Evolutionary conservation across 306 rosid genomes (phyloP), one percentile per base, ranked within the genome.

Genomic region (Fragaria ananassa): DNA sequence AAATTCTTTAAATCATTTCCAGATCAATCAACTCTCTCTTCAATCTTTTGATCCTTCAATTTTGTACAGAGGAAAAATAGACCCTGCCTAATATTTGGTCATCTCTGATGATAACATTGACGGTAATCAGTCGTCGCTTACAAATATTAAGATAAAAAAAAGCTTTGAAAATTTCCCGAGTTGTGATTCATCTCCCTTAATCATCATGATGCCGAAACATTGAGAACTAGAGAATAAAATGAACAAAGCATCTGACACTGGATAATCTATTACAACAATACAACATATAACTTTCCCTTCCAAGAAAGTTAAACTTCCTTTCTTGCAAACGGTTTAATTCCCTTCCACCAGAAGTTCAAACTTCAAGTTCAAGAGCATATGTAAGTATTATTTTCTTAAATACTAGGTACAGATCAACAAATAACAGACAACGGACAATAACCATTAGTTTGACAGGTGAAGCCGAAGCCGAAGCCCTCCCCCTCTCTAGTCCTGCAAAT

Each of bases 401-500:
- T n/a, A 76, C 58, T 31, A n/a, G 42, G 42, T 19, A 69, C 72
- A 27, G 58, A 82, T 17, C 15, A 47, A 47, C 6, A 42, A 10
- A 42, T 42, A 47, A 53, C 25, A 53, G 37, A 60, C 7, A 68
- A 74, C 72, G 61, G 62, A 74, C 62, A 57, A 37, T 44, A 19
- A 34, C 64, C 18, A 41, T 42, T 8, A 14, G 45, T 74, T 57
- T 67, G 35, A 41, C 45, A 39, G 39, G 44, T 68, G 74, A 45
- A 39, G 51, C 82, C 71, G 54, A 56, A 3, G 51, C 82, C 71
- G 54, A 34, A 15, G 51, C 84, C 61, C 75, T 17, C 19, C 37
- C 68, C 58, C 74, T 58, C 69, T 76, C 71, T 76, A 85, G 17
- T 82, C 88, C 88, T 85, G 84, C 88, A 79, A 12, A 31, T 76